These are phyloP conservation scores for Phyllosticta ampelicida DNA, from an alignment of 2,329 filamentous ascomycete genomes.

Conservation along the genomic window DNA sequence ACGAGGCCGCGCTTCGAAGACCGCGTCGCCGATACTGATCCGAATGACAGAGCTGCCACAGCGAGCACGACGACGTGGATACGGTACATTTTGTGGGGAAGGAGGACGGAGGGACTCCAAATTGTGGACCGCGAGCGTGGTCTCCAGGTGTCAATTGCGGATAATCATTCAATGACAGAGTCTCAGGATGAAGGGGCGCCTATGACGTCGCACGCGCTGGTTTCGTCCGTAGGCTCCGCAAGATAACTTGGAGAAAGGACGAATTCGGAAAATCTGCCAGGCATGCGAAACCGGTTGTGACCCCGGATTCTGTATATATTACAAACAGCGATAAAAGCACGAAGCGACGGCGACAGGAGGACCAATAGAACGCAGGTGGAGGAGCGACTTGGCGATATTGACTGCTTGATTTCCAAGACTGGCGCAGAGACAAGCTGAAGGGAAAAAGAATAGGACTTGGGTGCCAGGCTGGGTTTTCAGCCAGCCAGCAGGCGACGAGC, in stretches of 20 bases:
- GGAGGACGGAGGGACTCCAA: neutral
- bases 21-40: conserved; percentile 19
- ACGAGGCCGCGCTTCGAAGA: conserved; percentile 62
- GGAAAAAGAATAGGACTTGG: neutral
- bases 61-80: neutral
- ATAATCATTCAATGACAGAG: neutral
- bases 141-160: neutral
- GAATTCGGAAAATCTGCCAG: conserved; percentile 3
- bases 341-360: neutral
- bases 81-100: neutral
- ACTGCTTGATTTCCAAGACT: neutral
- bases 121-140: neutral
- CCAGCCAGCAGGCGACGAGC: neutral
- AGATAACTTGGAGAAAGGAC: neutral
- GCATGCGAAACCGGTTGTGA: conserved; percentile 6
- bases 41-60: conserved; percentile 10
- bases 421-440: neutral
- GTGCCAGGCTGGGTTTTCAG: neutral
- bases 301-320: neutral
- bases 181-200: neutral
- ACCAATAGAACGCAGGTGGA: neutral
- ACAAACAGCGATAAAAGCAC: neutral
- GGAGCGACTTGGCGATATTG: neutral
- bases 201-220: conserved; percentile 6
- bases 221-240: neutral